Evolutionary conservation across 306 rosid species (phyloP).

Genomic region (Phaseolus lunatus): DNA sequence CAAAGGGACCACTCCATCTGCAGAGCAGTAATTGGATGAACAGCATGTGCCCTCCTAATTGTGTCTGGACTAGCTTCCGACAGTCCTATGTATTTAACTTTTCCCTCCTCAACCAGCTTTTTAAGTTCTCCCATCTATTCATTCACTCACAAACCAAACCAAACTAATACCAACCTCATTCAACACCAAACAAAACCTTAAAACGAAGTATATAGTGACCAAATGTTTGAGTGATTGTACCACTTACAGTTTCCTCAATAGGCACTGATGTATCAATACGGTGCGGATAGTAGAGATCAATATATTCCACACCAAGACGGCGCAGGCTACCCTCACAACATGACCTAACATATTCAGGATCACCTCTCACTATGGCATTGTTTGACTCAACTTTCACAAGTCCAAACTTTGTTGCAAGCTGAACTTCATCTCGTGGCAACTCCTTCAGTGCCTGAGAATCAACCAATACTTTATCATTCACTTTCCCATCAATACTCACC

Average conservation of each 20-base stretch:
- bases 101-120: background rate
- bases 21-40: background rate
- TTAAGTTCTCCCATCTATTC: constrained; percentile 31
- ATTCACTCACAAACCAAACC: background rate
- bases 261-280: background rate
- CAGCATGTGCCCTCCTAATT: background rate
- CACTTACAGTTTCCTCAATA: background rate
- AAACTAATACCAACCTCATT: background rate
- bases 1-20: constrained; percentile 9
- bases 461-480: too few species aligned
- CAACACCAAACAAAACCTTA: background rate
- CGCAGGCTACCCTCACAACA: constrained; percentile 4
- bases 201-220: background rate
- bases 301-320: background rate
- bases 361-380: background rate
- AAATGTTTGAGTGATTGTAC: background rate
- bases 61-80: constrained; percentile 14
- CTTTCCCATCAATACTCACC: background rate
- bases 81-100: background rate
- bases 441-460: constrained; percentile 4
- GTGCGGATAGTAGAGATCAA: background rate
- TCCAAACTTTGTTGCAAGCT: background rate
- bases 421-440: background rate
- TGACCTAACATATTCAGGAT: background rate
- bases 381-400: background rate